A percentile compares a stretch with the other conserved stretches of the same genome.
These are phyloP conservation scores for Cordyceps cateniannulata DNA, from an alignment of 2,329 filamentous ascomycete genomes.

Conservation along the genomic window DNA sequence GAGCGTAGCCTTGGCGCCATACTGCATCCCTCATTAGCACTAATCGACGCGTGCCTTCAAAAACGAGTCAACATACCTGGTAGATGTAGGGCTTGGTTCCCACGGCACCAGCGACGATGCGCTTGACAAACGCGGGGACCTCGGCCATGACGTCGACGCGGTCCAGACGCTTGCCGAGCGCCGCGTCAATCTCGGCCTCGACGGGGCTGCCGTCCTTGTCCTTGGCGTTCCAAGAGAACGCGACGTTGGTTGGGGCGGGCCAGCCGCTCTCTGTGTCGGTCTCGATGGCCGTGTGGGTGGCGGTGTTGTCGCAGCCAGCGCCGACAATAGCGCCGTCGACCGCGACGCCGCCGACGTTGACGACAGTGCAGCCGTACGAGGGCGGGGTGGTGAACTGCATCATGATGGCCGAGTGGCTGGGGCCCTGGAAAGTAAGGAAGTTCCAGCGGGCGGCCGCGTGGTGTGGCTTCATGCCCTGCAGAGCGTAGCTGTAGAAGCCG, in stretches of 20 bases:
- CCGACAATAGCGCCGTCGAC: slow-evolving; percentile 75
- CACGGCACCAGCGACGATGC: slow-evolving; percentile 78
- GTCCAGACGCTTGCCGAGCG: slow-evolving; percentile 65
- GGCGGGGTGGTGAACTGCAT: slow-evolving; percentile 96
- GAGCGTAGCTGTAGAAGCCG: slow-evolving; percentile 73
- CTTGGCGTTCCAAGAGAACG: slow-evolving; percentile 72
- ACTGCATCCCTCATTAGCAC: slow-evolving; percentile 45
- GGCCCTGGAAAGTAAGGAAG: slow-evolving; percentile 85
- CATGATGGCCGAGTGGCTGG: slow-evolving; percentile 77
- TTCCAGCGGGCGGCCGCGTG: slow-evolving; percentile 91
- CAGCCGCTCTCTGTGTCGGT: slow-evolving; percentile 75
- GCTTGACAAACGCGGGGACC: slow-evolving; percentile 92
- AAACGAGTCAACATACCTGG: slow-evolving; percentile 53
- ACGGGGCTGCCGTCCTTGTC: slow-evolving; percentile 69
- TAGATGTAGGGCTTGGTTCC: slow-evolving; percentile 98
- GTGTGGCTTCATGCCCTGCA: slow-evolving; percentile 99
- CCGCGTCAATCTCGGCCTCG: slow-evolving; percentile 61
- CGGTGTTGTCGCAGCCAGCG: slow-evolving; percentile 60
- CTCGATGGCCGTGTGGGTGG: slow-evolving; percentile 62
- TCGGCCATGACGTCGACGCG: slow-evolving; percentile 91
- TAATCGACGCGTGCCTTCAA: background rate
- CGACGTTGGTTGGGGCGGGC: slow-evolving; percentile 74
- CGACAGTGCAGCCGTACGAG: slow-evolving; percentile 80
- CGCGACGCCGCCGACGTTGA: slow-evolving; percentile 75
- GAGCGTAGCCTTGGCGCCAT: slow-evolving; percentile 61